Conservation (phyloP, 345 rosid genomes). For the Moricandia moricandioides region DNA sequence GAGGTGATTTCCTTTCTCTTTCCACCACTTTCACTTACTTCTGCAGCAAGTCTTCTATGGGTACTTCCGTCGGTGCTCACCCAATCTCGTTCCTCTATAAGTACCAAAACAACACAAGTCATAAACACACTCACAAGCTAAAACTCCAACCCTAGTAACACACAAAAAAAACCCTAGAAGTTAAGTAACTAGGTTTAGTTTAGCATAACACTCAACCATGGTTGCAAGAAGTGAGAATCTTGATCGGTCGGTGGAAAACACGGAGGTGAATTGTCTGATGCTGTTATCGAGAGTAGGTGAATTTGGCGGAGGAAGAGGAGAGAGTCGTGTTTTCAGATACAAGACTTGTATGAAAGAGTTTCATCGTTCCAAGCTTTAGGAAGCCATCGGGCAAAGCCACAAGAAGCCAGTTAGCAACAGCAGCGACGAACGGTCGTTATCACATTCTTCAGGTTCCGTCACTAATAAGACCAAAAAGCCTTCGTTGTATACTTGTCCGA, state of each 20-base stretch:
- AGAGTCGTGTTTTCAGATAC: no score
- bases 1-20: background rate
- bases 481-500: conserved; percentile 70
- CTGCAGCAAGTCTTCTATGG: conserved; percentile 10
- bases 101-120: background rate
- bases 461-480: conserved; percentile 5
- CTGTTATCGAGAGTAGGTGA: conserved; percentile 42
- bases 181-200: no score
- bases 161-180: conserved; percentile 17
- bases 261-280: conserved; percentile 52
- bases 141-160: background rate
- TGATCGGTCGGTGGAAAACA: conserved; percentile 4
- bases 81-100: background rate
- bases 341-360: no score
- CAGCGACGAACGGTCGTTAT: no score
- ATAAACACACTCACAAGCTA: background rate
- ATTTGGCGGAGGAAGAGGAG: background rate
- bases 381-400: no score
- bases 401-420: no score
- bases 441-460: no score
- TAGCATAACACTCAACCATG: background rate
- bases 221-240: conserved; percentile 44
- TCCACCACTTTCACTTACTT: conserved; percentile 2
- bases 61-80: background rate
- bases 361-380: no score